Evolutionary conservation across 2,329 filamentous ascomycete species (phyloP).

Genomic region (Botryotinia calthae): DNA sequence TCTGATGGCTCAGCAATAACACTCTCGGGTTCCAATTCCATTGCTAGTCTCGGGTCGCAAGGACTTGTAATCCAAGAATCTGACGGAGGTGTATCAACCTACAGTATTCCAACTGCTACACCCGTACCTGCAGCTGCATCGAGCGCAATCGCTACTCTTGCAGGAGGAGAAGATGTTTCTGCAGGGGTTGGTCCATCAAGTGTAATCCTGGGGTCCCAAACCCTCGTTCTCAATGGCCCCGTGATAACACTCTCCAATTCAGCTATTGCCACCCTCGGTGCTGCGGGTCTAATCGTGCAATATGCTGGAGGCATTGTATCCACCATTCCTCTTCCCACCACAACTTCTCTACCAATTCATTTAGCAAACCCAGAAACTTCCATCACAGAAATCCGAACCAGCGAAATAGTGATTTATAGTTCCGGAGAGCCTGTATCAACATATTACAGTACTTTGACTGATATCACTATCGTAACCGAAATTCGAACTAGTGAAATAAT

Average conservation of each 20-base stretch:
- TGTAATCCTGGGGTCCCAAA: conserved; percentile 19
- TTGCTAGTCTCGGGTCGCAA: conserved; percentile 19
- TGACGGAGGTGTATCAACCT: conserved; percentile 20
- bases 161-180: conserved; percentile 8
- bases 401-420: neutral
- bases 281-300: conserved; percentile 22
- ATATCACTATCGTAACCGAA: neutral
- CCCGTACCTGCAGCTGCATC: neutral
- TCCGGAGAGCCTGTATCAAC: neutral
- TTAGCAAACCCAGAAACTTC: neutral
- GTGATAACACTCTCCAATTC: conserved; percentile 15
- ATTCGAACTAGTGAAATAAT: conserved; percentile 7
- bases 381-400: neutral
- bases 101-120: conserved; percentile 12
- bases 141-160: neutral
- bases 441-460: neutral
- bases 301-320: conserved; percentile 21
- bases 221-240: conserved; percentile 17
- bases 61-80: conserved; percentile 26
- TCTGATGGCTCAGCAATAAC: conserved; percentile 23
- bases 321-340: conserved; percentile 15
- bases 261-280: conserved; percentile 20
- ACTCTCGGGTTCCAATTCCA: conserved; percentile 18
- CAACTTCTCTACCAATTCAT: neutral
- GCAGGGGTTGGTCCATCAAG: neutral